Conservation (phyloP, 2,329 filamentous ascomycete species). For the Neofusicoccum umdonicola region DNA sequence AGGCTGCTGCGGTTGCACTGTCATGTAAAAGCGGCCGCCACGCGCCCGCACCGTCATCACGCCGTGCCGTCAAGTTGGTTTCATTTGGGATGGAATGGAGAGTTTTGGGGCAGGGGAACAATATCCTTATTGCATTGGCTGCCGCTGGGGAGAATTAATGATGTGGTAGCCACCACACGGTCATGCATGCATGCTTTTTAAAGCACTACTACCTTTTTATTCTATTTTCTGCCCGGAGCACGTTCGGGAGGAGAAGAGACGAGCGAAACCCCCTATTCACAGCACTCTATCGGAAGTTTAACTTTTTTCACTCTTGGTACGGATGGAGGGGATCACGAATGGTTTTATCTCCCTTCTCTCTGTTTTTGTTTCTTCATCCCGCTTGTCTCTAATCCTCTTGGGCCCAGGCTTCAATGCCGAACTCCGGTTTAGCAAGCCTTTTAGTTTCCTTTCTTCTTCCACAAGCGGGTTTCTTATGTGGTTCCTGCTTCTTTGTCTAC, state of each 20-base stretch:
- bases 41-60: neutral
- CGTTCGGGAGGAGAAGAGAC: conserved; percentile 13
- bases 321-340: conserved; percentile 12
- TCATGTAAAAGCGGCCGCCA: conserved; percentile 62
- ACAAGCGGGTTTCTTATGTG: conserved; percentile 11
- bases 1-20: conserved; percentile 79
- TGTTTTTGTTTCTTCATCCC: neutral
- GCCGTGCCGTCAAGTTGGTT: conserved; percentile 2
- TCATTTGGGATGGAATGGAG: conserved; percentile 10
- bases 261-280: conserved; percentile 7
- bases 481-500: conserved; percentile 9
- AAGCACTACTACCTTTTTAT: conserved; percentile 16
- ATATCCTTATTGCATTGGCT: conserved; percentile 17
- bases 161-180: conserved; percentile 16
- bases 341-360: conserved; percentile 12
- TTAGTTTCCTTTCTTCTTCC: neutral
- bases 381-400: conserved; percentile 15
- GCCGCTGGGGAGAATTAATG: conserved; percentile 15
- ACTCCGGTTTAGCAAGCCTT: conserved; percentile 4
- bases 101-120: conserved; percentile 6
- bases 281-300: conserved; percentile 10
- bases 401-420: conserved; percentile 1
- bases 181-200: conserved; percentile 12
- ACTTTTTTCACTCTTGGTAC: neutral
- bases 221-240: conserved; percentile 13